Percentiles rank a stretch among this genome's conserved stretches.
Conservation (phyloP, 768 basidiomycete genomes). For the Tulasnella sp. region DNA sequence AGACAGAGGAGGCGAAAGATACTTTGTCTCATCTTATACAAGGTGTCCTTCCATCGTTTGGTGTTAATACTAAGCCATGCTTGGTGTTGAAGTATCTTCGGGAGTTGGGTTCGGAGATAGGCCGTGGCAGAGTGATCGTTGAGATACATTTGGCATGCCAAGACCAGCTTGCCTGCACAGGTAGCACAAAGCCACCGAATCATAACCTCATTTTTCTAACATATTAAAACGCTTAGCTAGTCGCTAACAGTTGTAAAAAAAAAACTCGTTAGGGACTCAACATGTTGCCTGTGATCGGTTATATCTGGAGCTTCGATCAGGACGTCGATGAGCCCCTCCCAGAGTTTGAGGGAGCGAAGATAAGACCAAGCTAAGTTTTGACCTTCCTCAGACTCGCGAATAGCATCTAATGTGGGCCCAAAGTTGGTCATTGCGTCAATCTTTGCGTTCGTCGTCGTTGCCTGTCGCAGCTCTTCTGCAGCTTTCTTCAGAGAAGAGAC, state of each 20-base stretch:
- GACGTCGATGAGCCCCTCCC: not conserved
- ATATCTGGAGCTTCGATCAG: not conserved
- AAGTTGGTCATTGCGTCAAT: not conserved
- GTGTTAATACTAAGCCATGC: not conserved
- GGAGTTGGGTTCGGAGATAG: not conserved
- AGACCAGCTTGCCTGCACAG: not conserved
- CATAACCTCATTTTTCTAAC: not conserved
- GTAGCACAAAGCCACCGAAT: not conserved
- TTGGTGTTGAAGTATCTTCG: not conserved
- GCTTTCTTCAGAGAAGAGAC: not conserved
- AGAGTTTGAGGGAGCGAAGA: not conserved
- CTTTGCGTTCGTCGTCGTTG: not conserved
- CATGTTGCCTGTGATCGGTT: not conserved
- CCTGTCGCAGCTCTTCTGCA: not conserved
- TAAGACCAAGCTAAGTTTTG: not conserved
- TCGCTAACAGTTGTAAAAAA: not conserved
- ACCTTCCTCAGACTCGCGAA: not conserved
- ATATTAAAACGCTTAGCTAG: not conserved
- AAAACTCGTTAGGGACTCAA: not conserved
- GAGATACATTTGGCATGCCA: not conserved
- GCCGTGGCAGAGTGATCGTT: not conserved
- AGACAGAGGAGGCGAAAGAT: not conserved
- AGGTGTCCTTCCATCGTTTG: not conserved
- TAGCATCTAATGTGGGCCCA: not conserved
- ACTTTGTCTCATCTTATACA: not conserved